phyloP scores from a whole-genome alignment of 176 grass and related monocot genomes.

The Zea luxurians region DNA sequence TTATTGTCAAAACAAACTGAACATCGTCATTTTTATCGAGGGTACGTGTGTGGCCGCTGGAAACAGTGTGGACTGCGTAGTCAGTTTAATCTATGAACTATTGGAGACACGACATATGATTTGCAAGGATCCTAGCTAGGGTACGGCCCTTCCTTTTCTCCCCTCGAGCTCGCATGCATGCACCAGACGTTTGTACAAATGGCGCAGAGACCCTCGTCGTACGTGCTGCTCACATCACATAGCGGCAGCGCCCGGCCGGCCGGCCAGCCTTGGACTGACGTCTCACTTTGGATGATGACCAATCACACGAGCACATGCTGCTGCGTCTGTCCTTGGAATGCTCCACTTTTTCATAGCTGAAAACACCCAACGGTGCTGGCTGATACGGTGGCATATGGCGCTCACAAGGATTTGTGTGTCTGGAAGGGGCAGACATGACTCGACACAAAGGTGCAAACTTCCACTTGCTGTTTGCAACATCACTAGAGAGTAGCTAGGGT shows the following conservation, averaged over 20 bases:
- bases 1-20: no score
- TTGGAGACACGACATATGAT: no score
- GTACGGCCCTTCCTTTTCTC: not conserved
- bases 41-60: no score
- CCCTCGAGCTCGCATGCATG: not conserved
- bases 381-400: no score
- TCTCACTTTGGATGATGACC: slow-evolving; percentile 12
- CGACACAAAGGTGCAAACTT: not conserved
- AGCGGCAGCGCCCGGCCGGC: not conserved
- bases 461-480: no score
- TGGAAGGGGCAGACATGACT: slow-evolving; percentile 11
- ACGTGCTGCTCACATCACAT: not conserved
- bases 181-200: slow-evolving; percentile 1
- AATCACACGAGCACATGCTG: slow-evolving; percentile 2
- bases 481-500: no score
- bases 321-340: slow-evolving; percentile 8
- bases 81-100: no score
- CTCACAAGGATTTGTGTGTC: slow-evolving; percentile 22
- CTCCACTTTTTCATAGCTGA: slow-evolving; percentile 1
- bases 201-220: not conserved
- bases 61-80: no score
- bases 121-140: no score
- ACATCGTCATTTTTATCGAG: no score
- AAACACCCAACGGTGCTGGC: not conserved
- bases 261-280: not conserved